Evolutionary conservation across 2,329 filamentous ascomycete species (phyloP).

Genomic region (Calonectria pseudoturangicola): DNA sequence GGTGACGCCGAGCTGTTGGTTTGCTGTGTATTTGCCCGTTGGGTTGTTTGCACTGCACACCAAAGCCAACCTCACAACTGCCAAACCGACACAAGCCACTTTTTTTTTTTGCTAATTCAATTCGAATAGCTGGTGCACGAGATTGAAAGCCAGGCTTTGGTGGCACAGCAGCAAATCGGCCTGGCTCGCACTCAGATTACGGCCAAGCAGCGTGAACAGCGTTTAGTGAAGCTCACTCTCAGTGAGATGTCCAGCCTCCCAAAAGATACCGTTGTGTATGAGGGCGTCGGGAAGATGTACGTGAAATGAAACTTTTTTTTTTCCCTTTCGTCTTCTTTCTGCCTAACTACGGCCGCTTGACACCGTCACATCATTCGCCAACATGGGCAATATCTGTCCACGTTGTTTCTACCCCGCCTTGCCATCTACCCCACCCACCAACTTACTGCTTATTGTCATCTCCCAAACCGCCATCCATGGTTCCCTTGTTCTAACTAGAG

Average conservation of each 20-base stretch:
- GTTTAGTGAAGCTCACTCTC: conserved; percentile 90
- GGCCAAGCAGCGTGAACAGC: conserved; percentile 90
- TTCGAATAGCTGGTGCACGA: conserved; percentile 86
- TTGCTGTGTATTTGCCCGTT: not conserved
- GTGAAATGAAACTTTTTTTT: conserved; percentile 55
- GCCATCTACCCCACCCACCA: conserved; percentile 3
- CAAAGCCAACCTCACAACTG: not conserved
- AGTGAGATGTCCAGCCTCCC: conserved; percentile 88
- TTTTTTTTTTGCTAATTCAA: conserved; percentile 7
- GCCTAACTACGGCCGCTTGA: not conserved
- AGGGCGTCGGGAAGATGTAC: conserved; percentile 98
- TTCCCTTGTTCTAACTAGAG: conserved; percentile 32
- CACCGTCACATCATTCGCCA: conserved; percentile 16
- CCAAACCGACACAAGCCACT: not conserved
- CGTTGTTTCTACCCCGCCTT: conserved; percentile 24
- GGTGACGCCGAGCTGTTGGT: not conserved
- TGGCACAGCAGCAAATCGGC: conserved; percentile 93
- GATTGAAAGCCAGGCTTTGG: conserved; percentile 91
- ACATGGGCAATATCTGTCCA: not conserved
- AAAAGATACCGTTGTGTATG: conserved; percentile 86
- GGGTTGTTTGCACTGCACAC: not conserved
- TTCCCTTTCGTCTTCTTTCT: not conserved
- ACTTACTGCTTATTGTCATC: not conserved
- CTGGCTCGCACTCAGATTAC: conserved; percentile 90
- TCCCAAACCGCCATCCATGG: not conserved